Conservation (phyloP, 2,329 filamentous ascomycete species). For the Alternaria conjuncta region DNA sequence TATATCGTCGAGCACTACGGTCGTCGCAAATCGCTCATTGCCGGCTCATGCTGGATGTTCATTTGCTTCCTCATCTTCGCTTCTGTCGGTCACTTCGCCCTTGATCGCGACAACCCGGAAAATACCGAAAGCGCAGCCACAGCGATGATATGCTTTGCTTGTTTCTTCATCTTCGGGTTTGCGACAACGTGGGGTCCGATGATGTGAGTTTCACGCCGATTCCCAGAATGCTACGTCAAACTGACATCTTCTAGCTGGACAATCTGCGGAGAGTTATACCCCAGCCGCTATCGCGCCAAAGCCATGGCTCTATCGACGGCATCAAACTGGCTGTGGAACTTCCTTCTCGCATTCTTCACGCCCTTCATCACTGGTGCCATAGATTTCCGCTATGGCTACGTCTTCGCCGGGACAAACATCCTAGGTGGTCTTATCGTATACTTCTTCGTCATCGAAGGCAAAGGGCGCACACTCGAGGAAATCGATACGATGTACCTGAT, state of each 20-base stretch:
- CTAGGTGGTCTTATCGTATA: slow-evolving; percentile 70
- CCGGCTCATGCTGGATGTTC: slow-evolving; percentile 56
- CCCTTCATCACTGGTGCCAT: slow-evolving; percentile 76
- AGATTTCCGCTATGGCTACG: slow-evolving; percentile 74
- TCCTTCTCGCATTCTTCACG: slow-evolving; percentile 69
- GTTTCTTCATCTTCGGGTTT: slow-evolving; percentile 69
- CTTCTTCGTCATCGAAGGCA: slow-evolving; percentile 78
- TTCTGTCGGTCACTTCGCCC: slow-evolving; percentile 52
- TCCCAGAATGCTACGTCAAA: too few relatives aligned
- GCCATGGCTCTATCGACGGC: slow-evolving; percentile 53
- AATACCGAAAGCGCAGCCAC: slow-evolving; percentile 48
- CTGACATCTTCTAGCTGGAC: slow-evolving; percentile 63
- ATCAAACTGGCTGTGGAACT: slow-evolving; percentile 53
- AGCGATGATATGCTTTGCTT: slow-evolving; percentile 70
- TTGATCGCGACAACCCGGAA: slow-evolving; percentile 41
- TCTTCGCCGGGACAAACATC: slow-evolving; percentile 75
- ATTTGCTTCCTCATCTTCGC: slow-evolving; percentile 64
- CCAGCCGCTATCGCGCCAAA: slow-evolving; percentile 57
- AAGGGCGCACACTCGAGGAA: slow-evolving; percentile 76
- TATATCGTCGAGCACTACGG: slow-evolving; percentile 56
- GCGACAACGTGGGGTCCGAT: slow-evolving; percentile 73
- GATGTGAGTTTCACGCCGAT: slow-evolving; percentile 40
- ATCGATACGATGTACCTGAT: slow-evolving; percentile 75
- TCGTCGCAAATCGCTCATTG: slow-evolving; percentile 53
- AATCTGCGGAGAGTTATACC: slow-evolving; percentile 69